These are phyloP conservation scores for Gnomoniopsis sp. DNA, from an alignment of 2,329 filamentous ascomycete genomes.

Conservation along the genomic window DNA sequence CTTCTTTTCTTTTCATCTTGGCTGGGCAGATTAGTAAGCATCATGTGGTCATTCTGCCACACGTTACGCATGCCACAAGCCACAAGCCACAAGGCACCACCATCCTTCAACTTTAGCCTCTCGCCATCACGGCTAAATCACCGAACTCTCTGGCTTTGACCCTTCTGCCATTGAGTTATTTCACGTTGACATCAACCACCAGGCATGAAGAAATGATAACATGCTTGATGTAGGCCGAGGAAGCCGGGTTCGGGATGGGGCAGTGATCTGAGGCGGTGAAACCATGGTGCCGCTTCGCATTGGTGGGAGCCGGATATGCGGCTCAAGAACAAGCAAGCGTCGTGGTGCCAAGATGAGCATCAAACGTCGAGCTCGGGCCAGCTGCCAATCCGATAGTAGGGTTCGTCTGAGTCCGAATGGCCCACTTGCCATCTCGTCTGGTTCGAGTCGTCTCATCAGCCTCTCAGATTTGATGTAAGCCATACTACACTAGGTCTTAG, in stretches of 20 bases:
- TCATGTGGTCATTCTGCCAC: too few relatives aligned
- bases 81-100: too few relatives aligned
- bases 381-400: background rate
- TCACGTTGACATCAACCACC: too few relatives aligned
- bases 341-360: constrained; percentile 3
- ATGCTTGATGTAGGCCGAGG: background rate
- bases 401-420: background rate
- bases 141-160: too few relatives aligned
- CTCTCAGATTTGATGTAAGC: background rate
- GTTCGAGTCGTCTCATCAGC: constrained; percentile 2
- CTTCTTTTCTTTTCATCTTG: too few relatives aligned
- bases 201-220: too few relatives aligned
- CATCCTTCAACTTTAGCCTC: too few relatives aligned
- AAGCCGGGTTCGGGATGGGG: background rate
- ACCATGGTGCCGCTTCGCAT: background rate
- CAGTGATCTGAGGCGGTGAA: background rate
- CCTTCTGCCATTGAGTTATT: too few relatives aligned
- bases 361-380: constrained; percentile 5
- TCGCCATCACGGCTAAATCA: too few relatives aligned
- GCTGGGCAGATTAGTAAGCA: too few relatives aligned
- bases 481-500: background rate
- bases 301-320: background rate
- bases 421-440: background rate
- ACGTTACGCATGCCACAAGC: too few relatives aligned
- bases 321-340: background rate